Evolutionary conservation across 257 asterid species (phyloP).

Genomic region (Fraxinus americana): DNA sequence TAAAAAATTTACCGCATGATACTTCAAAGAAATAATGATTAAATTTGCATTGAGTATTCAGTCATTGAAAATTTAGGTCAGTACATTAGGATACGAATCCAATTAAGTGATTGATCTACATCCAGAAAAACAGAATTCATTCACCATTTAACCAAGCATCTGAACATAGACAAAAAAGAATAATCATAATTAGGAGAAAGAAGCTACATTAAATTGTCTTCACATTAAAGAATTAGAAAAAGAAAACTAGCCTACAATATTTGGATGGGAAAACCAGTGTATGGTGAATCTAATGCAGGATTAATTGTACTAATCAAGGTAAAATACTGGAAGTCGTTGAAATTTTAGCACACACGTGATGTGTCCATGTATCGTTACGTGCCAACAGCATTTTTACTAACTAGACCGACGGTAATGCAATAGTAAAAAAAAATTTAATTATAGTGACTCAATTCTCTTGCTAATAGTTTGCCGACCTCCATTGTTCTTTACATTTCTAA

Average conservation of each 20-base stretch:
- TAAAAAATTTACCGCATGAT: not conserved
- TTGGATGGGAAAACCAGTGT: not conserved
- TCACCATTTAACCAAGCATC: not conserved
- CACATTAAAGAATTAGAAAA: not conserved
- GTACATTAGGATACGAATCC: not conserved
- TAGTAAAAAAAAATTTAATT: not conserved
- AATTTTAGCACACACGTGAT: not conserved
- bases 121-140: not conserved
- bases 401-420: not conserved
- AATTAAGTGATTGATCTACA: not conserved
- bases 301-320: not conserved
- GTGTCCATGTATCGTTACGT: not conserved
- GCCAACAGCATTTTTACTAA: not conserved
- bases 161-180: not conserved
- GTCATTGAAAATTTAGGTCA: not conserved
- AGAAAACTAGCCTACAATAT: not conserved
- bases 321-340: not conserved
- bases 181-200: not conserved
- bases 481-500: not conserved
- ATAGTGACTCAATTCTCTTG: not conserved
- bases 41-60: slow-evolving; percentile 10
- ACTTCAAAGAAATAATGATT: not conserved
- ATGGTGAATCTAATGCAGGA: not conserved
- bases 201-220: not conserved
- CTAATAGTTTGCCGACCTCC: not conserved